Conservation (phyloP, 164 flowering plant species). For the Piper betle region DNA sequence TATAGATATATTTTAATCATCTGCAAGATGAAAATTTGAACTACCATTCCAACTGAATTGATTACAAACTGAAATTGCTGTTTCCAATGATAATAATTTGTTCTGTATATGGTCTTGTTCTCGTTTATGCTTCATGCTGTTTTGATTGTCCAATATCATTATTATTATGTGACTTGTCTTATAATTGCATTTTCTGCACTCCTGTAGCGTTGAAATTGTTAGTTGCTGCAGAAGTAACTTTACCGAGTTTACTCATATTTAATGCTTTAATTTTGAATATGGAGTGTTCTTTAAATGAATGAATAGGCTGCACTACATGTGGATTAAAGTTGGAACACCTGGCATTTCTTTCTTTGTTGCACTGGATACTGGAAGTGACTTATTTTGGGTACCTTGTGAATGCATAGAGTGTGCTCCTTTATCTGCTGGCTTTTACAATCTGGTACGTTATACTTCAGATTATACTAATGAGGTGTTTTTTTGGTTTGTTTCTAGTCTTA, state of each 20-base stretch:
- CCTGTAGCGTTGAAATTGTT: not conserved
- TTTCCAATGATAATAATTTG: no score
- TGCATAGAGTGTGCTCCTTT: slow-evolving; percentile 87
- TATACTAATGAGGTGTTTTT: no score
- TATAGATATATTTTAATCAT: no score
- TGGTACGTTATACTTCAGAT: slow-evolving; percentile 33
- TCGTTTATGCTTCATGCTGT: no score
- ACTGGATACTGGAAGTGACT: slow-evolving; percentile 88
- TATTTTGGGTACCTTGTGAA: slow-evolving; percentile 90
- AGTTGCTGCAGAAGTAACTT: not conserved
- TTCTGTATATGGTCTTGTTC: no score
- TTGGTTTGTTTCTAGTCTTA: no score
- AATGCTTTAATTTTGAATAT: not conserved
- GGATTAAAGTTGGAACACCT: slow-evolving; percentile 90
- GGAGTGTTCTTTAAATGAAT: slow-evolving; percentile 2
- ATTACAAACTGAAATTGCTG: no score
- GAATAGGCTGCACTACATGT: slow-evolving; percentile 77
- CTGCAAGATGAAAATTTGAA: no score
- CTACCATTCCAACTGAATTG: no score
- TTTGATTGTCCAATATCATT: no score
- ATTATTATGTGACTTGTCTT: no score
- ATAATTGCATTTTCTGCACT: no score
- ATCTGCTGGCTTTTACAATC: slow-evolving; percentile 44
- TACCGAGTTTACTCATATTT: not conserved
- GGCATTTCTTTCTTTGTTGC: slow-evolving; percentile 85